Evolutionary conservation across 192 early-diverging fungal species (phyloP).

Genomic region (Spizellomyces punctatus): DNA sequence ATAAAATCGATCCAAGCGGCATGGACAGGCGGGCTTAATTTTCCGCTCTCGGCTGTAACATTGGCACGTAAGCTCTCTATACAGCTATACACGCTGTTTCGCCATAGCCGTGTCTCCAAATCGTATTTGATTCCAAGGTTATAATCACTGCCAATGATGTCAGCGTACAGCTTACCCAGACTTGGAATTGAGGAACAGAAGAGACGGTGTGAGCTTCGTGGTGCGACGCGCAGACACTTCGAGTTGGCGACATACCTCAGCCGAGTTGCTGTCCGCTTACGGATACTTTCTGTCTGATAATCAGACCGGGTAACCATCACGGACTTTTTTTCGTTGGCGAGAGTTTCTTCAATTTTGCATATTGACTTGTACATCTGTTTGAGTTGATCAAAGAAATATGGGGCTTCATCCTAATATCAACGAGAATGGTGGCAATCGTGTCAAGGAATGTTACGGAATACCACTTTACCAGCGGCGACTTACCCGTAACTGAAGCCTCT

Average conservation of each 20-base stretch:
- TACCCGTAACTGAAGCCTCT: not conserved
- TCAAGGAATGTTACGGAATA: not conserved
- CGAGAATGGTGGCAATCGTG: not conserved
- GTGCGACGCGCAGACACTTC: too few relatives aligned
- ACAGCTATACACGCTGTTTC: slow-evolving; percentile 28
- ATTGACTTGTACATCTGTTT: not conserved
- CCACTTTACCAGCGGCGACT: not conserved
- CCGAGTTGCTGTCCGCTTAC: too few relatives aligned
- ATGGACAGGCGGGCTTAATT: slow-evolving; percentile 1
- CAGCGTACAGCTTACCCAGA: slow-evolving; percentile 13
- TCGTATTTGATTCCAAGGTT: slow-evolving; percentile 33
- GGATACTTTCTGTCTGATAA: too few relatives aligned
- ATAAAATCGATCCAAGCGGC: slow-evolving; percentile 33
- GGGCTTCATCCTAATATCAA: too few relatives aligned
- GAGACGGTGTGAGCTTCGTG: too few relatives aligned
- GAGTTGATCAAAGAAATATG: too few relatives aligned
- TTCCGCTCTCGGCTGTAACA: not conserved
- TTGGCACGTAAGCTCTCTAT: slow-evolving; percentile 10
- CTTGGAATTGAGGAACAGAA: not conserved
- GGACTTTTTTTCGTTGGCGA: too few relatives aligned
- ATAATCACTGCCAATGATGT: slow-evolving; percentile 19
- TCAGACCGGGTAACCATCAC: too few relatives aligned
- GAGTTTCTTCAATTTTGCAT: not conserved
- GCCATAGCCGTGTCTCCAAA: slow-evolving; percentile 41
- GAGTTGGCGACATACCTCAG: too few relatives aligned